phyloP scores from a whole-genome alignment of 1,284 basidiomycete species.

The Cutaneotrichosporon daszewskae region DNA sequence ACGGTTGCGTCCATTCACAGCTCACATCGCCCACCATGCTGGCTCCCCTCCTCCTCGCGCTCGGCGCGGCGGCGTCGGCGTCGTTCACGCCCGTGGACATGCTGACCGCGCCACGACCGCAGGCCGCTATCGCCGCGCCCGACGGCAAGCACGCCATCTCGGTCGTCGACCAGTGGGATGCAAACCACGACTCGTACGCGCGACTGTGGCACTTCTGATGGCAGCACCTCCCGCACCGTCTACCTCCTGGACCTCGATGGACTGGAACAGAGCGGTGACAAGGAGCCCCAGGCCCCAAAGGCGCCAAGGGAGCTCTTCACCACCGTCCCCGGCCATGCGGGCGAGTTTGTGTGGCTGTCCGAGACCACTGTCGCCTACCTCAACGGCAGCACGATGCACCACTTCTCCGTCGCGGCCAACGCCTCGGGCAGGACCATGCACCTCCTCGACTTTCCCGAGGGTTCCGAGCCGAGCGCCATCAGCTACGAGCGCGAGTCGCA shows the following conservation, averaged over 20 bases:
- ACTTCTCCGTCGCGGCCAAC: conserved; percentile 18
- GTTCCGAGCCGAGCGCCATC: conserved; percentile 58
- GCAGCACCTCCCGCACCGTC: conserved; percentile 64
- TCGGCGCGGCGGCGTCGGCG: no score
- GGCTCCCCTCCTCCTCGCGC: not conserved
- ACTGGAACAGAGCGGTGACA: not conserved
- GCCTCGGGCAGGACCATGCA: conserved; percentile 5
- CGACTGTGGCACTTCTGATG: no score
- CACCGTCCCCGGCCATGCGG: conserved; percentile 14
- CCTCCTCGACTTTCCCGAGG: conserved; percentile 46
- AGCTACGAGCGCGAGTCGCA: conserved; percentile 52
- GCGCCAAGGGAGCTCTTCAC: conserved; percentile 22
- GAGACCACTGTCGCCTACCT: conserved; percentile 41
- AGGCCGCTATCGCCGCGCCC: conserved; percentile 59
- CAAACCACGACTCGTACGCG: conserved; percentile 68
- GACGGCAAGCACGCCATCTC: conserved; percentile 63
- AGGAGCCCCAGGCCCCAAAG: no score
- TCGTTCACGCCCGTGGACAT: conserved; percentile 67
- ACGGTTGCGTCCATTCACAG: no score
- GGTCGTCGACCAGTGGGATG: conserved; percentile 62
- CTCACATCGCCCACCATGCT: conserved; percentile 5
- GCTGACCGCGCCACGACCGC: conserved; percentile 65
- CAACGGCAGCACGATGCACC: conserved; percentile 29
- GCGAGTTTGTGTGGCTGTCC: conserved; percentile 40
- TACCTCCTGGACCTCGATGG: conserved; percentile 42